Evolutionary conservation across 768 basidiomycete species (phyloP), one percentile per base, ranked within the genome.

Genomic region (Mycena rosella): DNA sequence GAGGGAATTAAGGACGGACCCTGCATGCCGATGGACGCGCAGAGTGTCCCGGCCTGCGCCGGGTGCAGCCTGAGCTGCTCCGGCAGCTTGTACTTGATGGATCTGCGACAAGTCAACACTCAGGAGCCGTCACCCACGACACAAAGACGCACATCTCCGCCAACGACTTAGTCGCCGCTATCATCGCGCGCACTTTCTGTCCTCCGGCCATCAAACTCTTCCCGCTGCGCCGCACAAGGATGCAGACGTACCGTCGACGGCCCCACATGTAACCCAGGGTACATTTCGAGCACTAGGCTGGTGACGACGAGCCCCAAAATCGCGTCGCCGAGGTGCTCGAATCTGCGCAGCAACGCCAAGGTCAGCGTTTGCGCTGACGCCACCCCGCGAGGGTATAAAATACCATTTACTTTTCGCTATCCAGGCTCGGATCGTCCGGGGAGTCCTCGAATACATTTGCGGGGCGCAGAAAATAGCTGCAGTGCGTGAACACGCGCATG

Each of bases 391-490:
- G 29, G 22, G 38, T 40, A 40, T 5, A 7, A 76, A n/a, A n/a
- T n/a, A n/a, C n/a, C n/a, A n/a, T n/a, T 83, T 60, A 93, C 93
- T 87, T 91, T 80, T 95, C 93, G 68, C 94, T 94, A 74, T 95
- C 93, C 9, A 92, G 93, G 56, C 90, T 91, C 2, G 85, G 89
- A 77, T 95, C 93, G 68, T 87, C 82, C 0, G 84, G 86, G 40
- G 81, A 83, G 77, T 95, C 93, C 74, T 95, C 93, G 69, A 95
- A 95, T 26, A 92, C 80, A 70, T 91, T 88, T 9, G 87, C 89
- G 0, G 92, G 91, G 2, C 93, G 83, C 0, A 86, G 92, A 72
- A 82, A 86, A 72, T 83, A 86, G 75, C 90, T 91, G 38, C 92
- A 88, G 74, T 95, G 93, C 2, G 93, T 95, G 74, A 92, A 94